These are phyloP conservation scores for Trichoderma orchidacearum DNA, from an alignment of 495 filamentous ascomycete genomes.

Conservation along the genomic window DNA sequence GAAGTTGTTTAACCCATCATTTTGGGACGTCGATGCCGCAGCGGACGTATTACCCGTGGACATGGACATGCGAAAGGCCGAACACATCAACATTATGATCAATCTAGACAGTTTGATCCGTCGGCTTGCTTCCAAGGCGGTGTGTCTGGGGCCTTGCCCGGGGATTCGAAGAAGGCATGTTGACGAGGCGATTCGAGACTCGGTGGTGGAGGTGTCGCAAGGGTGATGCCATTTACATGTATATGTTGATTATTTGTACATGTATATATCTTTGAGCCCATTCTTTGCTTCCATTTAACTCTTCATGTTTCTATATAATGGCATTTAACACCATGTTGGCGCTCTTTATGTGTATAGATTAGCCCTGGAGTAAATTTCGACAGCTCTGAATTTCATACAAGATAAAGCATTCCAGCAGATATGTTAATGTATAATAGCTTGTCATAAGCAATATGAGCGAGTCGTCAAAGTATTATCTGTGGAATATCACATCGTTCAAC, in stretches of 20 bases:
- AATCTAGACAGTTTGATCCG: background rate
- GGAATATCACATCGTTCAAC: too few species aligned
- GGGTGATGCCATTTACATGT: too few species aligned
- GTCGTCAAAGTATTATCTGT: too few species aligned
- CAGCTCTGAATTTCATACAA: too few species aligned
- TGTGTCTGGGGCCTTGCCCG: background rate
- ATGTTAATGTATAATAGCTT: too few species aligned
- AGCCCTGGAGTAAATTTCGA: too few species aligned
- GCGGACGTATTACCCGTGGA: background rate
- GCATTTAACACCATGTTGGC: too few species aligned
- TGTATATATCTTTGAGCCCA: background rate
- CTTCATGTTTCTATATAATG: too few species aligned
- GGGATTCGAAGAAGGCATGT: background rate
- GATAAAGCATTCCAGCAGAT: too few species aligned
- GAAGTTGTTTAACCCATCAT: background rate
- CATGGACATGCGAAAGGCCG: background rate
- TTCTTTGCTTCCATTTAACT: background rate
- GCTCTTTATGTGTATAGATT: too few species aligned
- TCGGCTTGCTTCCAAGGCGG: background rate
- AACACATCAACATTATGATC: background rate
- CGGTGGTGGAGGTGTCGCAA: background rate
- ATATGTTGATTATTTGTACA: background rate
- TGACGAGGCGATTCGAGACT: background rate
- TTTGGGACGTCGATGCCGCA: background rate
- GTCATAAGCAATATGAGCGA: too few species aligned